A percentile compares a stretch with the other conserved stretches of the same genome.
Evolutionary conservation across 2,329 filamentous ascomycete species (phyloP).

Genomic region (Cordyceps militaris): DNA sequence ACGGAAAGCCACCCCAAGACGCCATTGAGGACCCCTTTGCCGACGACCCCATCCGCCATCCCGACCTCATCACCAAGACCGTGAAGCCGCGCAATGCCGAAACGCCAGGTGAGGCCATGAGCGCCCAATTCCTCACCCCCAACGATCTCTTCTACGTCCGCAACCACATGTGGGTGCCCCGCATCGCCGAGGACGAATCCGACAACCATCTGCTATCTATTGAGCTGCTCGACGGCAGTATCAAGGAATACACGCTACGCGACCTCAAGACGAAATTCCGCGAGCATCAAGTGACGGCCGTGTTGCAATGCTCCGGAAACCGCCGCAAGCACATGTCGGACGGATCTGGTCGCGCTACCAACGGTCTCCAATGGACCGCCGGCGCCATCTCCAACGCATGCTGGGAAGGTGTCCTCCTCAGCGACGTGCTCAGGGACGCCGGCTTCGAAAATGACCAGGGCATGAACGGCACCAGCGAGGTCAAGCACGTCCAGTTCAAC

Average conservation of each 20-base stretch:
- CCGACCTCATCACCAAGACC: constrained; percentile 43
- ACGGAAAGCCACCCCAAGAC: constrained; percentile 46
- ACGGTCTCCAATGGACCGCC: constrained; percentile 52
- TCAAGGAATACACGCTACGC: constrained; percentile 43
- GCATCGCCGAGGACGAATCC: constrained; percentile 30
- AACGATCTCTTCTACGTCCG: constrained; percentile 52
- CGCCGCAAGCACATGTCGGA: constrained; percentile 52
- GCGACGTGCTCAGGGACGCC: constrained; percentile 49
- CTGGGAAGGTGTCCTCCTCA: constrained; percentile 50
- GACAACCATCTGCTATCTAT: constrained; percentile 42
- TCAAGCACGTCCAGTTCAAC: constrained; percentile 49
- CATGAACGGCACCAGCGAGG: constrained; percentile 29
- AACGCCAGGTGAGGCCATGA: constrained; percentile 43
- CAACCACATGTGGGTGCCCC: constrained; percentile 59
- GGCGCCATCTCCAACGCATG: constrained; percentile 55
- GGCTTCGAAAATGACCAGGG: constrained; percentile 39
- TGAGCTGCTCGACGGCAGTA: constrained; percentile 53
- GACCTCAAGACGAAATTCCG: constrained; percentile 48
- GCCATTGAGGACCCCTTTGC: constrained; percentile 55
- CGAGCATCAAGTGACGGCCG: constrained; percentile 44
- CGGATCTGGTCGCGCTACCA: constrained; percentile 37
- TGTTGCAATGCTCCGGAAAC: constrained; percentile 55
- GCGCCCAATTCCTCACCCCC: constrained; percentile 45
- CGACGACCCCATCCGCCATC: constrained; percentile 45
- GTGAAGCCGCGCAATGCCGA: constrained; percentile 55